Evolutionary conservation across 2,329 filamentous ascomycete genomes (phyloP).

Genomic region (Aspergillus neoniger): DNA sequence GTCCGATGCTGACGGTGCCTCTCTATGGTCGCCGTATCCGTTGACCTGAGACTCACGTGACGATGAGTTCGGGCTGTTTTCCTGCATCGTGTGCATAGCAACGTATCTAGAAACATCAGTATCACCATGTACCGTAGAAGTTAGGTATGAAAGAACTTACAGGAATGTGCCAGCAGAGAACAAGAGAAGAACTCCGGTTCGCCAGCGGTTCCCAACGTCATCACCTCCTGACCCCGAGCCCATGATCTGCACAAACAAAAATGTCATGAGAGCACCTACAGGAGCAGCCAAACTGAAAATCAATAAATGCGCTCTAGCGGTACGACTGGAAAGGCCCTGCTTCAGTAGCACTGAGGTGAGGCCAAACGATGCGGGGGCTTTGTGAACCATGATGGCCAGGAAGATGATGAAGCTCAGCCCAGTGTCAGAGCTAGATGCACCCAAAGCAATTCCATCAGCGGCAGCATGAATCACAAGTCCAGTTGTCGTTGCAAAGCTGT

Average conservation of each 20-base stretch:
- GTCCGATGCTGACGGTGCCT: constrained; percentile 35
- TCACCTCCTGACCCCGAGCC: constrained; percentile 55
- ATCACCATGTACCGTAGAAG: constrained; percentile 8
- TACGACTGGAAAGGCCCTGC: constrained; percentile 85
- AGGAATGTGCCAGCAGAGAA: constrained; percentile 96
- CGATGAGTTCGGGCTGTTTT: constrained; percentile 49
- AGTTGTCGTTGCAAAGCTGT: constrained; percentile 78
- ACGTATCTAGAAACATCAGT: constrained; percentile 67
- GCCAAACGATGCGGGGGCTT: constrained; percentile 93
- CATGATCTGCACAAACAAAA: constrained; percentile 72
- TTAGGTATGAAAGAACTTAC: constrained; percentile 56
- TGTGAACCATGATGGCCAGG: constrained; percentile 95
- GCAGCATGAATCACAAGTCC: constrained; percentile 95
- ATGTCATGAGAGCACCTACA: constrained; percentile 79
- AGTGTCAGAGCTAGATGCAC: constrained; percentile 79
- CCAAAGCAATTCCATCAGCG: constrained; percentile 93
- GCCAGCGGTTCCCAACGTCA: constrained; percentile 71
- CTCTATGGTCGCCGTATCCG: constrained; percentile 46
- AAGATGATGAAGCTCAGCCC: constrained; percentile 90
- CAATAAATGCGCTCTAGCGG: constrained; percentile 78
- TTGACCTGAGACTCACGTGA: constrained; percentile 40
- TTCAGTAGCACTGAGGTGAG: constrained; percentile 87
- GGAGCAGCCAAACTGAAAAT: constrained; percentile 92
- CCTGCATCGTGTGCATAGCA: constrained; percentile 98
- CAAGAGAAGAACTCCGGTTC: constrained; percentile 88